Evolutionary conservation across 2,329 filamentous ascomycete genomes (phyloP).

Genomic region (Bipolaris sorokiniana): DNA sequence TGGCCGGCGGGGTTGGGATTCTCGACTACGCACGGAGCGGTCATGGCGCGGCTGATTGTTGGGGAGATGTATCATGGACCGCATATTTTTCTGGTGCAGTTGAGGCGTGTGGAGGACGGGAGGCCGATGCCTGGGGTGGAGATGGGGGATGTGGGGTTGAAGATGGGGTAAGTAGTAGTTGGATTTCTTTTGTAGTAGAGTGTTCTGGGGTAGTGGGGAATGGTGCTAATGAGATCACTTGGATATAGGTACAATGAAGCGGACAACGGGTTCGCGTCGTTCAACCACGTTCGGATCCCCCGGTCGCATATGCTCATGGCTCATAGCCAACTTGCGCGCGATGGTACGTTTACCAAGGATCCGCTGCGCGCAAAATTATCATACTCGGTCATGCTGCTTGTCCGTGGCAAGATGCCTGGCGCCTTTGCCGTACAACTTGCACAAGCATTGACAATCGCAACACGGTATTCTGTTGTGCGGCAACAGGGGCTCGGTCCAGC

Average conservation of each 20-base stretch:
- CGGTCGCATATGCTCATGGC: conserved; percentile 57
- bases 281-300: conserved; percentile 54
- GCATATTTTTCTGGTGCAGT: conserved; percentile 59
- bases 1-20: conserved; percentile 27
- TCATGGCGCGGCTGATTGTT: conserved; percentile 56
- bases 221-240: no score
- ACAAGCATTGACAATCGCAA: conserved; percentile 58
- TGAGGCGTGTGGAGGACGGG: conserved; percentile 51
- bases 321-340: conserved; percentile 53
- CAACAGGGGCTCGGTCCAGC: conserved; percentile 43
- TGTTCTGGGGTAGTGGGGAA: no score
- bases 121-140: conserved; percentile 55
- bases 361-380: conserved; percentile 52
- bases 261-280: conserved; percentile 59
- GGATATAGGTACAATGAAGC: conserved; percentile 52
- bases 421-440: conserved; percentile 58
- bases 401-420: conserved; percentile 51
- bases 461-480: conserved; percentile 56
- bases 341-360: conserved; percentile 53
- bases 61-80: conserved; percentile 49
- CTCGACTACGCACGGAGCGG: conserved; percentile 43
- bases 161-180: conserved; percentile 36
- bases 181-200: no score
- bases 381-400: conserved; percentile 56
- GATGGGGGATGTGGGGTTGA: conserved; percentile 58